Percentiles rank a stretch among this genome's conserved stretches.
Evolutionary conservation across 805 yeast genomes (phyloP).

Genomic region (Starmerella riodocensis): DNA sequence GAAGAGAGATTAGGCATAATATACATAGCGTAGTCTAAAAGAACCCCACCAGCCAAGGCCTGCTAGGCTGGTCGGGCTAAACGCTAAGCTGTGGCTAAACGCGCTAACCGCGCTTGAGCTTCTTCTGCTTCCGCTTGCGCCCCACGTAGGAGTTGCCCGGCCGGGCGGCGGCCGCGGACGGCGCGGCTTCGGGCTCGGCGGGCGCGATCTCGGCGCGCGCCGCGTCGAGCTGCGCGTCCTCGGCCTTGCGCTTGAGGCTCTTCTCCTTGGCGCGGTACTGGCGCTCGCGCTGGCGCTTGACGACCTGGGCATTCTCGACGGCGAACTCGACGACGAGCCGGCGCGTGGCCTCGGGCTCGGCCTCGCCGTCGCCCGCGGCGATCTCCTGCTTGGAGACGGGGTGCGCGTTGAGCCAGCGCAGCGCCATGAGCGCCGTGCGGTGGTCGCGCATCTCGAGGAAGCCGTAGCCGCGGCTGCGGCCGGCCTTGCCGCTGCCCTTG

Average conservation of each 20-base stretch:
- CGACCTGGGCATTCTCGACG: constrained; percentile 84
- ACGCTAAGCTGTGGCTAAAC: too few relatives aligned
- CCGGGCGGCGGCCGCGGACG: constrained; percentile 7
- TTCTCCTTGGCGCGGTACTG: constrained; percentile 19
- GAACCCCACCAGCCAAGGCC: too few relatives aligned
- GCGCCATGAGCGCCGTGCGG: constrained; percentile 83
- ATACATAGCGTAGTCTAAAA: too few relatives aligned
- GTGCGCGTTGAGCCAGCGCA: constrained; percentile 94
- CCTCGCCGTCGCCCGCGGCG: constrained; percentile 21
- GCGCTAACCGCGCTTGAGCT: too few relatives aligned
- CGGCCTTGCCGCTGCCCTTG: constrained; percentile 72
- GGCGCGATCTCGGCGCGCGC: constrained; percentile 19
- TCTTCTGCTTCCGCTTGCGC: constrained; percentile 26
- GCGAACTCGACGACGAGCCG: constrained; percentile 90
- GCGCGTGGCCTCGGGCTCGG: constrained; percentile 35
- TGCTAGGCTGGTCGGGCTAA: too few relatives aligned
- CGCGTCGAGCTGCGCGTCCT: constrained; percentile 16
- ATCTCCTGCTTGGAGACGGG: constrained; percentile 63
- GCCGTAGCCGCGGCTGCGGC: constrained; percentile 94
- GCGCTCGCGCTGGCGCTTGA: constrained; percentile 70
- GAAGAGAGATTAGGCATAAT: too few relatives aligned
- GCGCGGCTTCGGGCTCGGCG: constrained; percentile 13
- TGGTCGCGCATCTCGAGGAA: constrained; percentile 89
- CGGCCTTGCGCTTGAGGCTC: constrained; percentile 21
- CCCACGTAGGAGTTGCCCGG: constrained; percentile 24